Conservation (phyloP, 805 yeast genomes). For the Debaryomyces castellii region DNA sequence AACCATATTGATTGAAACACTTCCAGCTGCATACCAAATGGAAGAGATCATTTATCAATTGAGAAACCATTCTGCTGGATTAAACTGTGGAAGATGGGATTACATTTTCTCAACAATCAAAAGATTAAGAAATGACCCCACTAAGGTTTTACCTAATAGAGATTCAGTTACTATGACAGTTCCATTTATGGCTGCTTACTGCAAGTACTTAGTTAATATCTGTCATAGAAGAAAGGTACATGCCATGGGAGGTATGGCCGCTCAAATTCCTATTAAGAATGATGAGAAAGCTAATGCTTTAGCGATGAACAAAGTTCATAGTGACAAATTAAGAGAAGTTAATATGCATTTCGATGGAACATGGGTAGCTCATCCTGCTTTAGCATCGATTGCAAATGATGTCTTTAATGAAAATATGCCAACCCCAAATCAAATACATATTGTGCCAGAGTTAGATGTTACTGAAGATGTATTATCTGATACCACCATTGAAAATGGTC, state of each 20-base stretch:
- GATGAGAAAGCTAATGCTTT: constrained; percentile 13
- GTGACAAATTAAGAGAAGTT: constrained; percentile 20
- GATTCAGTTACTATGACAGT: constrained; percentile 20
- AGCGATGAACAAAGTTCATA: constrained; percentile 17
- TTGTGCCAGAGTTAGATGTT: constrained; percentile 11
- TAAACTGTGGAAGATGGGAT: constrained; percentile 26
- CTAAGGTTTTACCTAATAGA: constrained; percentile 18
- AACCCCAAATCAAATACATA: constrained; percentile 20
- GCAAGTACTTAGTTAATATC: constrained; percentile 16
- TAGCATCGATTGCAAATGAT: constrained; percentile 18
- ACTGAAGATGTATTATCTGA: constrained; percentile 13
- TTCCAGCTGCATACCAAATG: constrained; percentile 24
- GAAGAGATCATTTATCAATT: constrained; percentile 22
- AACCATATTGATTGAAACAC: constrained; percentile 20
- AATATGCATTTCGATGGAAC: constrained; percentile 22
- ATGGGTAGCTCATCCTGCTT: constrained; percentile 23
- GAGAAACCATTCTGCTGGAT: constrained; percentile 17
- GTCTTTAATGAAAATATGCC: constrained; percentile 20
- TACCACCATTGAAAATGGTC: constrained; percentile 13
- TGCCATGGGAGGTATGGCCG: constrained; percentile 27
- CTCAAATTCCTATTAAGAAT: constrained; percentile 22
- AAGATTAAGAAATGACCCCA: constrained; percentile 15
- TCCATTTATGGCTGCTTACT: constrained; percentile 19
- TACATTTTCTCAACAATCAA: constrained; percentile 20
- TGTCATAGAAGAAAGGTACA: constrained; percentile 22